Conservation (phyloP, 257 asterid species). For the Solanum ahanhuiri region DNA sequence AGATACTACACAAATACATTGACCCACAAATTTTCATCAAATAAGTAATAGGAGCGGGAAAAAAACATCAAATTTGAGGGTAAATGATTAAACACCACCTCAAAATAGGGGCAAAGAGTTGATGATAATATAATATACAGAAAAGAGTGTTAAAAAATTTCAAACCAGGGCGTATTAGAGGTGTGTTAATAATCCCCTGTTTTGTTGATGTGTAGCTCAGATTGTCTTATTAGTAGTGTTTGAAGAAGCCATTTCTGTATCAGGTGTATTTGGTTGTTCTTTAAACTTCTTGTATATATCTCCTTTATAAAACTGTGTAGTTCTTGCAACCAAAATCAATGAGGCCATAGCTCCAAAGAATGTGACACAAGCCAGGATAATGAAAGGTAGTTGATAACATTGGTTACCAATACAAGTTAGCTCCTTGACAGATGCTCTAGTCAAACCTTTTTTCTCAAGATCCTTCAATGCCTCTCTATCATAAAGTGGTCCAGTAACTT, state of each 20-base stretch:
- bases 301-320: not conserved
- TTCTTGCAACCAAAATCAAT: not conserved
- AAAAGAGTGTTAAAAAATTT: not conserved
- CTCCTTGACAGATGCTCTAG: not conserved
- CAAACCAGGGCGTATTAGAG: not conserved
- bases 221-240: not conserved
- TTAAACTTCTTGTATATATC: constrained; percentile 1
- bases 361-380: not conserved
- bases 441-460: not conserved
- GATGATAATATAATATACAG: not conserved
- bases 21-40: not conserved
- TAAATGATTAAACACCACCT: not conserved
- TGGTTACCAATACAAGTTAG: not conserved
- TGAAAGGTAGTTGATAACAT: not conserved
- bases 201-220: not conserved
- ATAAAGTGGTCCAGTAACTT: constrained; percentile 1
- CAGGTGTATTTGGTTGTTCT: not conserved
- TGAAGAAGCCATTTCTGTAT: not conserved
- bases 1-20: not conserved
- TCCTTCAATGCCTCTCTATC: not conserved
- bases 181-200: not conserved
- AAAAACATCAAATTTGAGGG: not conserved
- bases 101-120: not conserved
- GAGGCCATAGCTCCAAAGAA: constrained; percentile 4
- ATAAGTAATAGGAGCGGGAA: too few species aligned